Conservation (phyloP, 108 stramenopile genomes). For the Cyclotella kingstonii region DNA sequence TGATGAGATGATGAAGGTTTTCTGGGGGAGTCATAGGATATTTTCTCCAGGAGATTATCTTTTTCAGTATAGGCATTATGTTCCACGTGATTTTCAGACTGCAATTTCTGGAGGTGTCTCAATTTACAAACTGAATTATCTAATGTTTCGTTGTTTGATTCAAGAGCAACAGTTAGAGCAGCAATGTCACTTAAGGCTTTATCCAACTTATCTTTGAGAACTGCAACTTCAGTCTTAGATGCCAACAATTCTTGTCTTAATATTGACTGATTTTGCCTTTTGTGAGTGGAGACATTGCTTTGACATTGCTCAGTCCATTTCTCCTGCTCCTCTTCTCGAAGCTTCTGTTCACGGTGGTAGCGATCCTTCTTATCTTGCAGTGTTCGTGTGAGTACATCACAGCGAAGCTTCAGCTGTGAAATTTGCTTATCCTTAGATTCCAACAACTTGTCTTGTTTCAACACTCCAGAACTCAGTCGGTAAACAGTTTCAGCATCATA, state of each 20-base stretch:
- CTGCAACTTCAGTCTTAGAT: slow-evolving; percentile 6
- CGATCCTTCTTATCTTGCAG: slow-evolving; percentile 8
- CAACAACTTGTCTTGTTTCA: slow-evolving; percentile 11
- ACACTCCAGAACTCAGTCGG: slow-evolving; percentile 16
- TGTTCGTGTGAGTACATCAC: slow-evolving; percentile 7
- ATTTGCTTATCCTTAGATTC: slow-evolving; percentile 19
- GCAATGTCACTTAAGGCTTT: slow-evolving; percentile 28
- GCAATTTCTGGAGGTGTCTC: slow-evolving; percentile 15
- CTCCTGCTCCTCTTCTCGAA: slow-evolving; percentile 16
- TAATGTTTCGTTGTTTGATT: slow-evolving; percentile 27
- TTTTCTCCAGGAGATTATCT: too few species aligned
- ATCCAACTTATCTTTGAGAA: slow-evolving; percentile 18
- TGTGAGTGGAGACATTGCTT: background rate
- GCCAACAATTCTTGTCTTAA: slow-evolving; percentile 8
- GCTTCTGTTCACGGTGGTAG: background rate
- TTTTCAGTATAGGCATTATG: background rate
- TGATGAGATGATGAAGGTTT: background rate
- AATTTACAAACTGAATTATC: slow-evolving; percentile 14
- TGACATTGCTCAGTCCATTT: background rate
- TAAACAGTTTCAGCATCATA: slow-evolving; percentile 17
- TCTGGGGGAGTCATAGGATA: too few species aligned
- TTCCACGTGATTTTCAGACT: slow-evolving; percentile 1
- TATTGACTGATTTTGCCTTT: background rate
- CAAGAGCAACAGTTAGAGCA: slow-evolving; percentile 25
- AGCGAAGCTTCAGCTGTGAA: slow-evolving; percentile 24